phyloP scores from a whole-genome alignment of 2,329 filamentous ascomycete genomes.

The Teratosphaeria nubilosa region DNA sequence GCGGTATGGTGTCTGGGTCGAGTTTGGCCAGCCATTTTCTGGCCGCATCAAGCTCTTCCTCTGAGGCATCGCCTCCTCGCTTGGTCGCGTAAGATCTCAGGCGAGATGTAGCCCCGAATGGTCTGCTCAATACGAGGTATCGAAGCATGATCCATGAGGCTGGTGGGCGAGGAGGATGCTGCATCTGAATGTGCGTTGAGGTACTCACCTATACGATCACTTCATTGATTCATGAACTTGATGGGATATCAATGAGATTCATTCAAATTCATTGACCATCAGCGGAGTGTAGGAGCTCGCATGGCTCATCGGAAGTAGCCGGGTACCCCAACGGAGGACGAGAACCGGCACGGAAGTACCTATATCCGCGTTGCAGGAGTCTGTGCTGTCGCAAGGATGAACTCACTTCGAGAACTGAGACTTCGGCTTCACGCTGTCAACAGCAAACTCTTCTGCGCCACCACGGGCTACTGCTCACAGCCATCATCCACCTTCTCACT shows the following conservation, averaged over 20 bases:
- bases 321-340: too few relatives aligned
- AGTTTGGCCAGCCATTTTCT: constrained; percentile 48
- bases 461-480: not conserved
- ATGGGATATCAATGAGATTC: too few relatives aligned
- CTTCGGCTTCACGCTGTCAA: not conserved
- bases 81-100: constrained; percentile 7
- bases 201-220: too few relatives aligned
- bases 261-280: too few relatives aligned
- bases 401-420: not conserved
- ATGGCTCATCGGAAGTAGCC: too few relatives aligned
- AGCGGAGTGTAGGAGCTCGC: too few relatives aligned
- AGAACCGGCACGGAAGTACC: not conserved
- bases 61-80: constrained; percentile 10
- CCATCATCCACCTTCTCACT: not conserved
- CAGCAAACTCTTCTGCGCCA: not conserved
- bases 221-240: too few relatives aligned
- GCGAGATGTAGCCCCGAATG: not conserved
- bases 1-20: constrained; percentile 45
- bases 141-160: not conserved
- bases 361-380: not conserved
- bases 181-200: not conserved
- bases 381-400: not conserved
- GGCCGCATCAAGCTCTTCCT: constrained; percentile 29
- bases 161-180: not conserved
- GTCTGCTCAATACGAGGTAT: not conserved